phyloP scores from a whole-genome alignment of 2,329 filamentous ascomycete genomes.

The Orbilia quercus region DNA sequence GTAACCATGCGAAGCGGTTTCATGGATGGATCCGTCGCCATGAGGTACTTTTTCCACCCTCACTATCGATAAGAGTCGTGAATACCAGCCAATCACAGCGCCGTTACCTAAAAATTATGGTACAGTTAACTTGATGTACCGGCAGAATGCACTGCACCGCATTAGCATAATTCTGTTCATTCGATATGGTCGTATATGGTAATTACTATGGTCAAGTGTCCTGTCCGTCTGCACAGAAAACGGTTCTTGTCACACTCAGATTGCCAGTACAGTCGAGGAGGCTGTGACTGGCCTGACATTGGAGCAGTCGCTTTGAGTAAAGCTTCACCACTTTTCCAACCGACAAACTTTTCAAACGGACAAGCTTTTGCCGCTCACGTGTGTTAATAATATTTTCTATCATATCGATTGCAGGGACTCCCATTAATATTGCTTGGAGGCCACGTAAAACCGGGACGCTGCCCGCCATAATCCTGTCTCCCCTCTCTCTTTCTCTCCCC shows the following conservation, averaged over 20 bases:
- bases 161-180: too few species aligned
- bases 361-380: conserved; percentile 13
- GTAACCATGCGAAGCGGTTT: not conserved
- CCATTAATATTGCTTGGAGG: not conserved
- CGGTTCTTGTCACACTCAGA: too few species aligned
- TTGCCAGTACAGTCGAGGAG: too few species aligned
- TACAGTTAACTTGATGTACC: not conserved
- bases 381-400: not conserved
- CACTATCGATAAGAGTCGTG: conserved; percentile 26
- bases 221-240: too few species aligned
- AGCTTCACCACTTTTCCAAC: not conserved
- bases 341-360: too few species aligned
- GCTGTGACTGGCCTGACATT: too few species aligned
- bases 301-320: conserved; percentile 12
- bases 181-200: too few species aligned
- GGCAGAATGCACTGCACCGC: not conserved
- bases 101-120: too few species aligned
- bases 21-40: conserved; percentile 5
- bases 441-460: conserved; percentile 13
- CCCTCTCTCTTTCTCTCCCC: not conserved
- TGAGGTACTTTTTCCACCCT: conserved; percentile 12
- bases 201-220: too few species aligned
- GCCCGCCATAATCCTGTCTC: not conserved
- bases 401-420: not conserved
- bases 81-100: not conserved